Conservation (phyloP, 2,329 filamentous ascomycete genomes). For the Fusarium concolor region DNA sequence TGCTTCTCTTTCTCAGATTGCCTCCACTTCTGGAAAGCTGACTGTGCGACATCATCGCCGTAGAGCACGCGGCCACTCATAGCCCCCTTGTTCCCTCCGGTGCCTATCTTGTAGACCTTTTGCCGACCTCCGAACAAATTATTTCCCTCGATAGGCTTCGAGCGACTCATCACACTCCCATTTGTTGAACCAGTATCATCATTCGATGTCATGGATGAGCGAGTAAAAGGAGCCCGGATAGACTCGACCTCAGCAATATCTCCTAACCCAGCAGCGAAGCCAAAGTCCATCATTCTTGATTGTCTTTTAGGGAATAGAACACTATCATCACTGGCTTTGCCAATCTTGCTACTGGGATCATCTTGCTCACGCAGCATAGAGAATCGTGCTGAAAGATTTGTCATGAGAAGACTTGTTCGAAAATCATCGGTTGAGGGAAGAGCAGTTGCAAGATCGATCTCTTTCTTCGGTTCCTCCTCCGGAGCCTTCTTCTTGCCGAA, state of each 20-base stretch:
- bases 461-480: slow-evolving; percentile 69
- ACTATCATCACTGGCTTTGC: slow-evolving; percentile 95
- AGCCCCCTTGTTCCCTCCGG: slow-evolving; percentile 60
- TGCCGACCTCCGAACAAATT: slow-evolving; percentile 94
- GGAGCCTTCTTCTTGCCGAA: slow-evolving; percentile 68
- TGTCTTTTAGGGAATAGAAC: slow-evolving; percentile 85
- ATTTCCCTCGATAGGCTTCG: slow-evolving; percentile 88
- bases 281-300: slow-evolving; percentile 80
- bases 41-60: slow-evolving; percentile 85
- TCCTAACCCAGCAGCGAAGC: slow-evolving; percentile 68
- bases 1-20: slow-evolving; percentile 67
- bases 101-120: slow-evolving; percentile 90
- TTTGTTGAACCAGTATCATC: slow-evolving; percentile 77
- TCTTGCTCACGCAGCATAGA: slow-evolving; percentile 97
- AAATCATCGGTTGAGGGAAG: slow-evolving; percentile 90
- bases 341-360: slow-evolving; percentile 87
- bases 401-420: slow-evolving; percentile 95
- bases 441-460: slow-evolving; percentile 78
- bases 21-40: slow-evolving; percentile 83
- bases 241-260: slow-evolving; percentile 95
- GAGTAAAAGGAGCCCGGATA: slow-evolving; percentile 71
- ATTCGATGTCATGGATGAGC: slow-evolving; percentile 73
- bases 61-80: slow-evolving; percentile 80
- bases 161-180: slow-evolving; percentile 83
- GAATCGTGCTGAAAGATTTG: slow-evolving; percentile 91